Conservation (phyloP, 257 asterid species). For the Solanum etuberosum region DNA sequence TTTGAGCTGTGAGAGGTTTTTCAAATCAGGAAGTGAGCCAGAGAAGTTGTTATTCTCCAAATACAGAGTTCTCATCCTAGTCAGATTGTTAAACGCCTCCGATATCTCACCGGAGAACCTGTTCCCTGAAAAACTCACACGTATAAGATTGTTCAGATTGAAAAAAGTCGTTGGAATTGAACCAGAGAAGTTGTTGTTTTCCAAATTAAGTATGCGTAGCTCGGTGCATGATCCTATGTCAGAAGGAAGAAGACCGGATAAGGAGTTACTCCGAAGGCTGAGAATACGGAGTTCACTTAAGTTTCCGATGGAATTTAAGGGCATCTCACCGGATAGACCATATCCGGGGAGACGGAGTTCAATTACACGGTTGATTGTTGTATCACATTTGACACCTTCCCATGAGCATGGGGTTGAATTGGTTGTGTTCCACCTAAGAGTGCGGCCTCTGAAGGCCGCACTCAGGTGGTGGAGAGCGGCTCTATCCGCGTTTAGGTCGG, state of each 20-base stretch:
- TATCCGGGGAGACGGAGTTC: constrained; percentile 42
- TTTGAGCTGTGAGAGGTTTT: constrained; percentile 4
- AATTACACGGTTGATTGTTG: constrained; percentile 20
- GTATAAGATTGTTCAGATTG: constrained; percentile 24
- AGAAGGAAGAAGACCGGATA: constrained; percentile 41
- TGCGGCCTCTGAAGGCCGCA: constrained; percentile 30
- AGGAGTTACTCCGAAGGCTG: constrained; percentile 49
- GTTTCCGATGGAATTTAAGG: constrained; percentile 27
- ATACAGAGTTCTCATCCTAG: constrained; percentile 19
- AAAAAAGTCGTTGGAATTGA: constrained; percentile 30
- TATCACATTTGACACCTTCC: constrained; percentile 37
- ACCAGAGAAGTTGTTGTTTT: constrained; percentile 45
- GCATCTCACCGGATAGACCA: constrained; percentile 36
- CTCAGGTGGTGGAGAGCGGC: constrained; percentile 40
- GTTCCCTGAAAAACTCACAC: constrained; percentile 30
- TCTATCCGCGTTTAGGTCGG: constrained; percentile 31
- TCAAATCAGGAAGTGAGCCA: constrained; percentile 34
- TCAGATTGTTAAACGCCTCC: constrained; percentile 13
- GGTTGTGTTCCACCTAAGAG: constrained; percentile 36
- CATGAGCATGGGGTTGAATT: constrained; percentile 34
- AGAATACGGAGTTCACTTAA: constrained; percentile 35
- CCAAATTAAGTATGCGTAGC: constrained; percentile 23
- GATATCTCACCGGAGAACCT: constrained; percentile 30
- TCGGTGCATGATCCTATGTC: constrained; percentile 38
- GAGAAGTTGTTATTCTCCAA: constrained; percentile 43